Percentiles rank a stretch among this genome's conserved stretches.
phyloP scores from a whole-genome alignment of 129 eudicot species.

The Artemisia argyi region DNA sequence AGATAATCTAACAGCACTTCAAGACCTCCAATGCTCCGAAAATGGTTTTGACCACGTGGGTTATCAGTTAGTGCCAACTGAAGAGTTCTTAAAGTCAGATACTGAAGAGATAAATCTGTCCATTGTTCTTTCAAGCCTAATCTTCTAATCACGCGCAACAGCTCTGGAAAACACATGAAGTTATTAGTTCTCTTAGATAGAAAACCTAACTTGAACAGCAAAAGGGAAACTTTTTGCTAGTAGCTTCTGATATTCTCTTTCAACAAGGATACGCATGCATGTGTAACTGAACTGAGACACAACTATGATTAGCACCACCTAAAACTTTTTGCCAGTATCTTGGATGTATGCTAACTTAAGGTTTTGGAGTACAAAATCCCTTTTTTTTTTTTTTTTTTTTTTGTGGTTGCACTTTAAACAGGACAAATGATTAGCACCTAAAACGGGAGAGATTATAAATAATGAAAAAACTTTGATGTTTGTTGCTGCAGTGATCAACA shows the following conservation, averaged over 20 bases:
- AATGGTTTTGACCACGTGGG: constrained; percentile 96
- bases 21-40: constrained; percentile 98
- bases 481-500: background rate
- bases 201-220: constrained; percentile 12
- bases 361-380: too few species aligned
- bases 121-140: constrained; percentile 79
- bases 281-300: background rate
- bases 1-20: constrained; percentile 94
- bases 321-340: too few species aligned
- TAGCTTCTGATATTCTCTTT: constrained; percentile 1
- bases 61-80: constrained; percentile 74
- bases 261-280: constrained; percentile 18
- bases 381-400: too few species aligned
- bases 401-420: background rate
- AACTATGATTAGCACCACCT: background rate
- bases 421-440: background rate
- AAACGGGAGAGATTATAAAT: too few species aligned
- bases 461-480: too few species aligned
- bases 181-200: constrained; percentile 15
- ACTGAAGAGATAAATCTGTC: constrained; percentile 68
- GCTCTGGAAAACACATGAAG: constrained; percentile 53
- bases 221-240: background rate
- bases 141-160: constrained; percentile 88
- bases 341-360: too few species aligned
- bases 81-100: constrained; percentile 78